Conservation (phyloP, 257 asterid species). For the Ballota nigra region DNA sequence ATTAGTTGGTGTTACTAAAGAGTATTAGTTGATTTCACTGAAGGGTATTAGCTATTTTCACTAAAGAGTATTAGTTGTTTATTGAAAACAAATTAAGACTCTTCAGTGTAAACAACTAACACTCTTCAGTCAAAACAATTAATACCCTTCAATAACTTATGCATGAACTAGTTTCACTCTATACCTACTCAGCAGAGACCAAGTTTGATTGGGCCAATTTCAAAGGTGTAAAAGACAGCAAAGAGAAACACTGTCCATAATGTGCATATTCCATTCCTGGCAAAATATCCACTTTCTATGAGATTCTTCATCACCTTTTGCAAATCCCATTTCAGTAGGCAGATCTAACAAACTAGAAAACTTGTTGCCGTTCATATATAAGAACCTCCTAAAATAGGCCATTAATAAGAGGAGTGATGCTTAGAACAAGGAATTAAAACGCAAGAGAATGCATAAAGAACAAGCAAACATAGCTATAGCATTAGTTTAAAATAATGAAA, state of each 20-base stretch:
- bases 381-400: neutral
- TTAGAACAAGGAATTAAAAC: neutral
- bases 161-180: too few relatives aligned
- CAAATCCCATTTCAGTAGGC: neutral
- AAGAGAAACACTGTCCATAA: neutral
- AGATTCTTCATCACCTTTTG: neutral
- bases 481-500: neutral
- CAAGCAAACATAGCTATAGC: neutral
- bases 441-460: neutral
- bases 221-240: neutral
- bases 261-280: neutral
- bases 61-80: too few relatives aligned
- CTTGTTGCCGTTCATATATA: neutral
- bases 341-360: neutral
- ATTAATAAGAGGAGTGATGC: conserved; percentile 5
- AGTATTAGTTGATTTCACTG: too few relatives aligned
- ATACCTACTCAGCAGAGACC: too few relatives aligned
- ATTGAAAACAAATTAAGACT: too few relatives aligned
- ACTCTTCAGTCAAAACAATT: too few relatives aligned
- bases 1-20: too few relatives aligned
- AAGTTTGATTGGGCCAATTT: neutral
- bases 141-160: too few relatives aligned
- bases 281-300: neutral
- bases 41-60: too few relatives aligned
- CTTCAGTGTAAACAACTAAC: too few relatives aligned